These are phyloP conservation scores for Beta lomatogona DNA, from an alignment of 179 eudicot species.

Conservation along the genomic window DNA sequence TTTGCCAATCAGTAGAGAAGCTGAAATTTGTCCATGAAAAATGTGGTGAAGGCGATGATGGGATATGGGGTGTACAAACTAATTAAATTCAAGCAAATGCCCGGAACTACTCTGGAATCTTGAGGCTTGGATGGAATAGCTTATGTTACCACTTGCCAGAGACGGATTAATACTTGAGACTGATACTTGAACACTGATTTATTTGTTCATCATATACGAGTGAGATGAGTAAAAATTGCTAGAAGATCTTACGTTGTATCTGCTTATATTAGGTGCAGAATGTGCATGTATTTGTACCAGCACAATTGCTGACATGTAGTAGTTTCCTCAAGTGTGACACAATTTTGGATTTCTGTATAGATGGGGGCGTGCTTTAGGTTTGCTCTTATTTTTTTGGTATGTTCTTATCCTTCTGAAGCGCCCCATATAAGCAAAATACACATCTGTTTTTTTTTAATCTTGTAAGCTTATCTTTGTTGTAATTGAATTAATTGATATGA, in stretches of 20 bases:
- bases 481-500: constrained; percentile 21
- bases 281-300: background rate
- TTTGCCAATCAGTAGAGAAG: constrained; percentile 77
- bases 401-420: background rate
- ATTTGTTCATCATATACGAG: constrained; percentile 3
- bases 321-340: constrained; percentile 1
- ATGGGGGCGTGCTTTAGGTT: constrained; percentile 14
- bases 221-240: constrained; percentile 6
- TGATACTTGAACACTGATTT: background rate
- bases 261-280: background rate
- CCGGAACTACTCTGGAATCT: background rate
- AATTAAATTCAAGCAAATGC: background rate
- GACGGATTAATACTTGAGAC: background rate
- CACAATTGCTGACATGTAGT: constrained; percentile 12
- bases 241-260: background rate
- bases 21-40: constrained; percentile 67
- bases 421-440: constrained; percentile 19
- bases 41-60: constrained; percentile 77
- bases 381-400: background rate
- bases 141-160: constrained; percentile 3
- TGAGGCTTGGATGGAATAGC: constrained; percentile 13
- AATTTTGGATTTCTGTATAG: constrained; percentile 34
- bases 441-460: background rate
- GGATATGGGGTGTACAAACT: constrained; percentile 38
- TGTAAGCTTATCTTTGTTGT: constrained; percentile 24